phyloP scores from a whole-genome alignment of 192 early-diverging fungal species.

The Podila clonocystis region DNA sequence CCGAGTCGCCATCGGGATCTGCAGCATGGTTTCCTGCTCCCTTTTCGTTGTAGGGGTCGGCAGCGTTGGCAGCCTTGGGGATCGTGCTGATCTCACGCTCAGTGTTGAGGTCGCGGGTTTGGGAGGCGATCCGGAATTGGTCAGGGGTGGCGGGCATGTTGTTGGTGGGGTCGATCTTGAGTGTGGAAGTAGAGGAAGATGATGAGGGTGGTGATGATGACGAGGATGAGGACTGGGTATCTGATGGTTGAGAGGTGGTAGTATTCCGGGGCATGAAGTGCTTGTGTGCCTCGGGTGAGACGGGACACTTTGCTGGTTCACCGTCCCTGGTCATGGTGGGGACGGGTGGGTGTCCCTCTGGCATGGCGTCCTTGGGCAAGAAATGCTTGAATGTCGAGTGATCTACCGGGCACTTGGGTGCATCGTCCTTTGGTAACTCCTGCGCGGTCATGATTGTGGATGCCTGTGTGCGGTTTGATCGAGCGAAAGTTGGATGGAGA shows the following conservation, averaged over 20 bases:
- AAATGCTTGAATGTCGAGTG: constrained; percentile 65
- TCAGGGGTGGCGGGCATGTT: constrained; percentile 71
- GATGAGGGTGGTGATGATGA: constrained; percentile 11
- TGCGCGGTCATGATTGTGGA: constrained; percentile 19
- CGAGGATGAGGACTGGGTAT: not conserved
- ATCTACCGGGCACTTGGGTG: constrained; percentile 64
- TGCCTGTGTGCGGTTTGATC: not conserved
- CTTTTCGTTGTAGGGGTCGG: constrained; percentile 58
- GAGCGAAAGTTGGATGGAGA: not conserved
- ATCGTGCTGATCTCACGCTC: constrained; percentile 82
- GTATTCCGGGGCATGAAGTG: constrained; percentile 54
- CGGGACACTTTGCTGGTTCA: constrained; percentile 59
- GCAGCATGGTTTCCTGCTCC: constrained; percentile 23
- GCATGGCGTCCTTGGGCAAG: constrained; percentile 40
- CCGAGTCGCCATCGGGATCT: constrained; percentile 29
- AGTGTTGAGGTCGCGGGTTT: constrained; percentile 60
- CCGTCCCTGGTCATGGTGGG: constrained; percentile 23
- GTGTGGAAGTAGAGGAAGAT: not conserved
- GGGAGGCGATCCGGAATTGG: constrained; percentile 53
- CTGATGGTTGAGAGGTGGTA: constrained; percentile 4
- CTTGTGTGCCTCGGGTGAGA: constrained; percentile 64
- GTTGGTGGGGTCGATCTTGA: constrained; percentile 65
- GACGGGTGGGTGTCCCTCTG: constrained; percentile 46
- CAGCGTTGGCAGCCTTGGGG: constrained; percentile 67
- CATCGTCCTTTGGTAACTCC: constrained; percentile 25